Evolutionary conservation across 2,329 filamentous ascomycete genomes (phyloP).

Genomic region (Paraphoma sp.): DNA sequence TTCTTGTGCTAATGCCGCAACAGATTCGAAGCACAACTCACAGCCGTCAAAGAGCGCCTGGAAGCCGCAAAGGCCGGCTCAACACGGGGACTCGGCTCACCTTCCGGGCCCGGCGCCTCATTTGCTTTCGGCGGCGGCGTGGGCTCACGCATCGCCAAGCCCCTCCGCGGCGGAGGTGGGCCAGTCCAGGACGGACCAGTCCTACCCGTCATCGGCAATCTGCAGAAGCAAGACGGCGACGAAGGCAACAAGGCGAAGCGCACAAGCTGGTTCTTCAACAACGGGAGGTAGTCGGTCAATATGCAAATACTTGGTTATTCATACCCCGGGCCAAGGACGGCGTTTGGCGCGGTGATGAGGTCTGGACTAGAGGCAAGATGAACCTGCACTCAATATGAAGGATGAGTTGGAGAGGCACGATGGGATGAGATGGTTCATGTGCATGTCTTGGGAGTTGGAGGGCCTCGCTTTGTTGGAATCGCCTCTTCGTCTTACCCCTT

Average conservation of each 20-base stretch:
- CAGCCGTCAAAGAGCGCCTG: conserved; percentile 95
- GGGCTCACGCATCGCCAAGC: conserved; percentile 68
- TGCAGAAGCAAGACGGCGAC: conserved; percentile 61
- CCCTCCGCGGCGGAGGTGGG: conserved; percentile 63
- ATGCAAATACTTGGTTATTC: background rate
- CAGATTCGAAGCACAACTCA: conserved; percentile 97
- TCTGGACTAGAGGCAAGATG: background rate
- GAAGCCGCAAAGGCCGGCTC: conserved; percentile 93
- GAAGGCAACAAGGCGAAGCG: conserved; percentile 67
- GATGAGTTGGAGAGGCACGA: background rate
- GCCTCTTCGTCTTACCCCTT: background rate
- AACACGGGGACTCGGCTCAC: conserved; percentile 78
- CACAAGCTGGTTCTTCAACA: conserved; percentile 78
- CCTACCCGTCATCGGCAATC: conserved; percentile 51
- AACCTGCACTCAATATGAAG: no score
- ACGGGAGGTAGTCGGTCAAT: conserved; percentile 30
- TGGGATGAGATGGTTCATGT: background rate
- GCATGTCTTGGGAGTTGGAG: background rate
- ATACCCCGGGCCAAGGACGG: background rate
- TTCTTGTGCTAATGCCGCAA: conserved; percentile 7
- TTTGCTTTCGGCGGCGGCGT: conserved; percentile 70
- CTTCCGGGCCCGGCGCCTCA: conserved; percentile 59
- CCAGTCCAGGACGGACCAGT: conserved; percentile 42
- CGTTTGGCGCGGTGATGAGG: background rate
- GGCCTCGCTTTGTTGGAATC: background rate